Conservation (phyloP, 73 alveolate genomes). For the Paramecium sexaurelia region DNA sequence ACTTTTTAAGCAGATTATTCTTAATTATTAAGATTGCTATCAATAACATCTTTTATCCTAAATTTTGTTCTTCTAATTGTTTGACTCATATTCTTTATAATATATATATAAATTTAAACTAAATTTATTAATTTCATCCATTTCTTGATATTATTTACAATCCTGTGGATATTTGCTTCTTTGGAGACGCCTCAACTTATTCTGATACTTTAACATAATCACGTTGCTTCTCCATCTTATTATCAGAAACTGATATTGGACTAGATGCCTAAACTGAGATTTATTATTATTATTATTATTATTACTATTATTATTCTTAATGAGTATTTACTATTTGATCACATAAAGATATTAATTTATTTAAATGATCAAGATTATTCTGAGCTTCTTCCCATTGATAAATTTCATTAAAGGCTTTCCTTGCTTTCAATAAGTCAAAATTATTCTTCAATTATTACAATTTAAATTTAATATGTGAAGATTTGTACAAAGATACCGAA, state of each 20-base stretch:
- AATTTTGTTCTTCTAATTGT: conserved; percentile 10
- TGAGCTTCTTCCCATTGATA: neutral
- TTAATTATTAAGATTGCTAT: neutral
- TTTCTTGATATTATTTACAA: neutral
- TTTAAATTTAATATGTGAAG: neutral
- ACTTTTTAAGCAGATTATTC: conserved; percentile 31
- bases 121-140: conserved; percentile 18
- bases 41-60: conserved; percentile 25
- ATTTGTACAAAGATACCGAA: neutral
- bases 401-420: neutral
- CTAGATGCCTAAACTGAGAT: neutral
- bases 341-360: neutral
- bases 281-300: neutral
- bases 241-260: neutral
- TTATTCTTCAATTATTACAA: neutral
- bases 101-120: neutral
- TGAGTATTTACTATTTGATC: neutral
- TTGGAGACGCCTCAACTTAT: neutral
- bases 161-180: neutral
- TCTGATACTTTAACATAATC: neutral
- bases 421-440: neutral
- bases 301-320: neutral
- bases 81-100: conserved; percentile 8
- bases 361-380: neutral
- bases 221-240: neutral